Base-by-base conservation (phyloP, 768 basidiomycete species). In the Calocera viscosa region DNA sequence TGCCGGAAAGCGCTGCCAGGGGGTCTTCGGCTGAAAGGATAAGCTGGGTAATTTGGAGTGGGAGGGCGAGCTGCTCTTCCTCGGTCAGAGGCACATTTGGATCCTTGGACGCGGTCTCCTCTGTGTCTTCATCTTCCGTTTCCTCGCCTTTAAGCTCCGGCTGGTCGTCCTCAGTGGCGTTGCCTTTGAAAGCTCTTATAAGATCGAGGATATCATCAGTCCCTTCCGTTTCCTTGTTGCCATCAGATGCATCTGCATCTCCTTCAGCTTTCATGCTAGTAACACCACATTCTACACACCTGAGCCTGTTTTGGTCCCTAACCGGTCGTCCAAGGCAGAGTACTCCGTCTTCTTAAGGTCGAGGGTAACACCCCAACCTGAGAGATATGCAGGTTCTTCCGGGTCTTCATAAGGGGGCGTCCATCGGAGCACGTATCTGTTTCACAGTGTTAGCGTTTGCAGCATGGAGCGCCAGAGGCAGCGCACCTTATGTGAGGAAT, bases 281-380 rank as follows among this genome's bases (percentile, higher is more conserved):
- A 47, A 17, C 33, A 11, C 32, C 17, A 8, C 49, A 12, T 0
- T 30, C 49, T 16, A 69, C 43, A 67, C 67, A 75, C 74, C 63
- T 19, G 69, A 72, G 69, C 74, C 75, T 1, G 78, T 72, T 64
- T 8, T 49, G 33, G 14, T 33, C 26, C 40, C 35, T 3, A 82
- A 75, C 49, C 96, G 80, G 74, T 99, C 96, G 73, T 99, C 96
- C 8, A 97, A 78, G 2, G 88, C 93, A 14, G 97, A 82, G 74
- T 98, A 99, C 72, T 99, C 96, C 82, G 85, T 96, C 78, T 94
- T 96, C 80, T 99, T 99, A 71, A 99, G 76, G 71, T 95, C 92
- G 65, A 99, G 78, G 24, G 89, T 82, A 7, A 94, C 94, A 1
- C 96, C 96, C 71, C 92, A 99, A 2, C 95, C 95, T 1, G 89